phyloP scores from a whole-genome alignment of 768 basidiomycete species.

The Mycena alexandri region DNA sequence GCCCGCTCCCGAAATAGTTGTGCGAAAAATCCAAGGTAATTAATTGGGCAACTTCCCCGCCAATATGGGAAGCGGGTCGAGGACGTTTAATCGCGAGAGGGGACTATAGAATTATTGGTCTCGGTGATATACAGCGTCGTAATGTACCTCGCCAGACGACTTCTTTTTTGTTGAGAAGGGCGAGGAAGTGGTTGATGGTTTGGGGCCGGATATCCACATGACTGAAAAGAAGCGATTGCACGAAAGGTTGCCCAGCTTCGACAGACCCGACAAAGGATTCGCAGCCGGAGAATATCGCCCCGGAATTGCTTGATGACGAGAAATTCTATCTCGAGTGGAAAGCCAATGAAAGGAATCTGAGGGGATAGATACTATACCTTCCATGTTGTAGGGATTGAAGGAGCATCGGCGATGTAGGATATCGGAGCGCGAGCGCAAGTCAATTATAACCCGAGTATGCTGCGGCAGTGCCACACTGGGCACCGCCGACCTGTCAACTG shows the following conservation, averaged over 20 bases:
- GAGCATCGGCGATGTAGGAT: no score
- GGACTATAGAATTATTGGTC: no score
- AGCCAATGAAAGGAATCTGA: background rate
- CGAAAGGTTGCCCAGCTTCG: constrained; percentile 28
- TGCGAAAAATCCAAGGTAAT: constrained; percentile 18
- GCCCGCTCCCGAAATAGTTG: background rate
- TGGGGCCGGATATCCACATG: constrained; percentile 9
- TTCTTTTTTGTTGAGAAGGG: background rate
- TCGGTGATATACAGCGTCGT: background rate
- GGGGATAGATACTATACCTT: no score
- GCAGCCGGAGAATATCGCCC: constrained; percentile 3
- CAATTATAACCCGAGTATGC: no score
- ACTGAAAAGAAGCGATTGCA: constrained; percentile 27
- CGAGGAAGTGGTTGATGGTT: constrained; percentile 16
- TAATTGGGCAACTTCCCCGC: background rate
- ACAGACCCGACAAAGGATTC: constrained; percentile 13
- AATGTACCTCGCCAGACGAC: constrained; percentile 11
- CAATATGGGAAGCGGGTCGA: background rate
- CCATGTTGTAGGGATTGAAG: no score
- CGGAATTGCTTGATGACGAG: constrained; percentile 28
- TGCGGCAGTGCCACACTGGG: no score
- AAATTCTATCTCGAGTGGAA: constrained; percentile 28
- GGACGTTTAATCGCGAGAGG: no score
- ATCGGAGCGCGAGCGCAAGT: no score
- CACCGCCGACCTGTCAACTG: no score